phyloP scores from a whole-genome alignment of 192 early-diverging fungal species.

The Coemansia sp. region DNA sequence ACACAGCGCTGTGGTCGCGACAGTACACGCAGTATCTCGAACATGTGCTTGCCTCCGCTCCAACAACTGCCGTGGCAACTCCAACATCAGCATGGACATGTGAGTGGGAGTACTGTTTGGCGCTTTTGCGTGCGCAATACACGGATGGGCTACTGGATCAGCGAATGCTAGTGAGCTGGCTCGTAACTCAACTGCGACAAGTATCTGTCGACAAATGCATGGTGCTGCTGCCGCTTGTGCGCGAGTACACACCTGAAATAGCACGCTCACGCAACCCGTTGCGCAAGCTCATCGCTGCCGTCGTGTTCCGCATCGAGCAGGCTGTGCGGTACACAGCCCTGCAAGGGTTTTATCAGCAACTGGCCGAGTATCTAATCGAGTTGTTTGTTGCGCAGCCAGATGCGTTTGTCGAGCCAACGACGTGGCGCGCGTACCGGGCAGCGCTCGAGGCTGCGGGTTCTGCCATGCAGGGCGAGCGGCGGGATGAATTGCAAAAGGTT shows the following conservation, averaged over 20 bases:
- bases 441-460: constrained; percentile 14
- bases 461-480: background rate
- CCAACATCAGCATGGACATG: constrained; percentile 15
- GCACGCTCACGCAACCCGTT: constrained; percentile 49
- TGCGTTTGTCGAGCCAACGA: constrained; percentile 52
- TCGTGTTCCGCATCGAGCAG: constrained; percentile 27
- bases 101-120: constrained; percentile 32
- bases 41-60: constrained; percentile 27
- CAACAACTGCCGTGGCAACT: constrained; percentile 5
- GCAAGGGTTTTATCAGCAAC: constrained; percentile 2
- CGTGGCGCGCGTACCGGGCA: constrained; percentile 28
- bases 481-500: background rate
- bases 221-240: constrained; percentile 27
- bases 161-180: constrained; percentile 46
- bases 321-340: constrained; percentile 23
- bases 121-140: constrained; percentile 42
- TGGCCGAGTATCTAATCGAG: constrained; percentile 18
- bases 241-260: constrained; percentile 43
- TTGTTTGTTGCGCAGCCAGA: constrained; percentile 42
- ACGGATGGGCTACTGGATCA: constrained; percentile 50
- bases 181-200: constrained; percentile 33
- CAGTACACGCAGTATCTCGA: constrained; percentile 42
- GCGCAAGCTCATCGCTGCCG: constrained; percentile 44
- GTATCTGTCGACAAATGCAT: constrained; percentile 42
- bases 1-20: constrained; percentile 43